Base-by-base conservation (phyloP, 352 stramenopile genomes). In the Salisapilia sapeloensis region DNA sequence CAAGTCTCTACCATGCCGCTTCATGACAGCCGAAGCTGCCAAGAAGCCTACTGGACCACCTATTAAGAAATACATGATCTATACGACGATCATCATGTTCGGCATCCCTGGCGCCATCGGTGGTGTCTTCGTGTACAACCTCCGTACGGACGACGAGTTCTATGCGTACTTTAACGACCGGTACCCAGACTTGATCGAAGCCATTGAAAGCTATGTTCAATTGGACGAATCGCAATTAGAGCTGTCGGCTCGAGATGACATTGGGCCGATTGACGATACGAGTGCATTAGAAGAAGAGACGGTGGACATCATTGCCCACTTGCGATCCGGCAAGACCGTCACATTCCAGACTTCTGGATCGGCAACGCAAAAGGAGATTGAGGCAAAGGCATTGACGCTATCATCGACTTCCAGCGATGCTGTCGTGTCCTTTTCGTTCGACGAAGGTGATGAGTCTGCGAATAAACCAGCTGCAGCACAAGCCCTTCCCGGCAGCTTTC, bases 81-180 rank as follows among this genome's bases (percentile, higher is more conserved):
- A 75, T 49, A 80, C 67, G 38, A 87, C 70, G 11, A 66, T 48
- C 24, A 52, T 89, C 41, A 81, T 84, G 61, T 47, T 89, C n/a
- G 74, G 74, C 42, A 54, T 89, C 31, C 74, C 74, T 0, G 45
- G 60, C 9, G 60, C 38, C 14, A 49, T 81, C 11, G 66, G 60
- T 20, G 69, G 44, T 15, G 55, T 62, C 29, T 89, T 89, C 29
- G 66, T 89, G 42, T 74, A 89, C 58, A 89, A 89, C 43, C 48
- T 89, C 24, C 60, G 76, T 51, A 60, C 55, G 7, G 74, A 89
- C 48, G 62, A 82, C 41, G 63, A 76, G 35, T 89, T 89, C 44
- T 83, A 83, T 51, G 65, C 53, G 45, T 64, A 89, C 38, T 89
- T 89, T 35, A 79, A 74, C 28, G 62, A 75, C 40, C 67, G 74